phyloP scores from a whole-genome alignment of 2,329 filamentous ascomycete genomes.

The Lasiodiplodia theobromae region DNA sequence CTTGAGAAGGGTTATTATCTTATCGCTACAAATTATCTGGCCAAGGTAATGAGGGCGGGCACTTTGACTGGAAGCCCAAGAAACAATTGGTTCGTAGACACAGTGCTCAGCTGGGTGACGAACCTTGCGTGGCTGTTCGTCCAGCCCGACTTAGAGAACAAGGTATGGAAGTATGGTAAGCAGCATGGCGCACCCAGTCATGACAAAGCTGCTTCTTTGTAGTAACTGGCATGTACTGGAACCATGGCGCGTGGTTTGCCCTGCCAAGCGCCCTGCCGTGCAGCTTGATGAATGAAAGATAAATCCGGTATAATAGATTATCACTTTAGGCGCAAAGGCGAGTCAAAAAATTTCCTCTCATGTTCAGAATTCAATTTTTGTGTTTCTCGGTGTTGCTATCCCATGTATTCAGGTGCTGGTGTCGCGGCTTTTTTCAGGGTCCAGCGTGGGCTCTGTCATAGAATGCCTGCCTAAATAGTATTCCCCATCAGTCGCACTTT shows the following conservation, averaged over 20 bases:
- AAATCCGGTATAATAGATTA: not conserved
- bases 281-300: not conserved
- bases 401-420: no score
- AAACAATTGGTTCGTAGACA: slow-evolving; percentile 62
- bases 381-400: not conserved
- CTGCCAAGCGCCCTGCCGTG: not conserved
- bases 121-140: slow-evolving; percentile 64
- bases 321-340: not conserved
- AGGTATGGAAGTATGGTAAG: slow-evolving; percentile 65
- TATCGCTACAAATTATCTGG: slow-evolving; percentile 77
- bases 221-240: not conserved
- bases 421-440: no score
- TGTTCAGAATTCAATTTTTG: not conserved
- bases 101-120: slow-evolving; percentile 61
- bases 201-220: not conserved
- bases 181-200: slow-evolving; percentile 53
- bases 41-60: slow-evolving; percentile 72
- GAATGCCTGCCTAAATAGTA: no score
- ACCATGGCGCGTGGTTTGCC: not conserved
- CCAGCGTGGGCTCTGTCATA: no score
- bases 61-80: slow-evolving; percentile 60
- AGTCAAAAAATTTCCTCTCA: not conserved
- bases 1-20: slow-evolving; percentile 83
- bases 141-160: slow-evolving; percentile 63
- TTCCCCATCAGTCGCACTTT: not conserved